Percentiles rank a stretch among this genome's conserved stretches.
Evolutionary conservation across 345 rosid genomes (phyloP).

Genomic region (Mercurialis annua): DNA sequence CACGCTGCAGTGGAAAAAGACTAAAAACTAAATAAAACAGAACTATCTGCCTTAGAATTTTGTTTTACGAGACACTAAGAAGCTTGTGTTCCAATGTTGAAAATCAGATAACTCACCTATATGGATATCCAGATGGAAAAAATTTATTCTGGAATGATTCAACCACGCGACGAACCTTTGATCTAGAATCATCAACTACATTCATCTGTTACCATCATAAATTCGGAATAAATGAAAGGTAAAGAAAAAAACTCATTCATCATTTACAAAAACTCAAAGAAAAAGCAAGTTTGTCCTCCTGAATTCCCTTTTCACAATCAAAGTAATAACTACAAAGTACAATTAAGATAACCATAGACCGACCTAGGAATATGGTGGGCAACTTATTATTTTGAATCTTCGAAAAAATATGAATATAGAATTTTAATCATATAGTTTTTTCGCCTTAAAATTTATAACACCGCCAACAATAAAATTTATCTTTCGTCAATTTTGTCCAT

Average conservation of each 20-base stretch:
- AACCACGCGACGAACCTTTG: constrained; percentile 46
- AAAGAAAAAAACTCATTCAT: neutral
- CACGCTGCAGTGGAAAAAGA: constrained; percentile 49
- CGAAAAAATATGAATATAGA: too few relatives aligned
- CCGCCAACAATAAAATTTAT: too few relatives aligned
- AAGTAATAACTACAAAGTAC: neutral
- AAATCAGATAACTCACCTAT: constrained; percentile 46
- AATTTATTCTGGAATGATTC: constrained; percentile 80
- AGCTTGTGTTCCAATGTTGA: neutral
- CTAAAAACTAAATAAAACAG: neutral
- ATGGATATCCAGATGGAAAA: constrained; percentile 91
- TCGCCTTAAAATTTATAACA: too few relatives aligned
- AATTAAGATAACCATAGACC: neutral
- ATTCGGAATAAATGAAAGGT: neutral
- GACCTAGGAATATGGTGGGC: too few relatives aligned
- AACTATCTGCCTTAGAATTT: neutral
- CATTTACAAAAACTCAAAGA: neutral
- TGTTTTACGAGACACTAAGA: neutral
- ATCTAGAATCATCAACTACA: constrained; percentile 70
- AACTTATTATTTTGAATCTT: too few relatives aligned
- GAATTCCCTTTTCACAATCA: neutral
- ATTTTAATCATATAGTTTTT: too few relatives aligned
- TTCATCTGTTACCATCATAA: constrained; percentile 43
- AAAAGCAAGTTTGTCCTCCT: neutral
- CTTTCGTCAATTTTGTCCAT: too few relatives aligned